These are phyloP conservation scores for Yarrowia alimentaria DNA, from an alignment of 805 yeast species.

Conservation along the genomic window DNA sequence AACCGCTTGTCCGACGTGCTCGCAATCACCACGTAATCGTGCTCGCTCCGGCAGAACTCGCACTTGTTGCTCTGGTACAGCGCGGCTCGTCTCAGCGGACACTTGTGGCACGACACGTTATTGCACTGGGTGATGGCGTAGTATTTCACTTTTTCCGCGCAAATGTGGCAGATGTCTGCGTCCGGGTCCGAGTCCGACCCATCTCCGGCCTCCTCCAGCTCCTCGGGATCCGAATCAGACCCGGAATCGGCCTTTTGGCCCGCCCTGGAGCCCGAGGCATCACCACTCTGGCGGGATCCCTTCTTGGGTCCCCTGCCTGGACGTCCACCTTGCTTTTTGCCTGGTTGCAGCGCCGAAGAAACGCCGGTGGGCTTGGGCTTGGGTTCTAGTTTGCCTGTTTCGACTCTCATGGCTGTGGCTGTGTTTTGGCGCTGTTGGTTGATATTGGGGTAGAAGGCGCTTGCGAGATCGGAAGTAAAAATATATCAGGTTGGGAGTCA, in stretches of 20 bases:
- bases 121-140: conserved; percentile 79
- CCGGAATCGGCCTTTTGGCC: background rate
- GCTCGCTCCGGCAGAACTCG: conserved; percentile 78
- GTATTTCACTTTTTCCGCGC: conserved; percentile 68
- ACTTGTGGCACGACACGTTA: conserved; percentile 77
- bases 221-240: background rate
- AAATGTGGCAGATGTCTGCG: conserved; percentile 59
- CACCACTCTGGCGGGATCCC: background rate
- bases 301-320: conserved; percentile 15
- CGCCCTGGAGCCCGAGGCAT: too few relatives aligned
- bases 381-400: conserved; percentile 21
- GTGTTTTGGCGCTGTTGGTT: background rate
- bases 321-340: conserved; percentile 3
- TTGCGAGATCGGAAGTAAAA: too few relatives aligned
- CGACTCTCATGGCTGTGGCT: conserved; percentile 7
- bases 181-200: conserved; percentile 3
- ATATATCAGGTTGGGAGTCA: too few relatives aligned
- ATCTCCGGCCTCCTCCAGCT: background rate
- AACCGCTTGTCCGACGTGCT: conserved; percentile 35
- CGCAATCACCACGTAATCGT: conserved; percentile 56
- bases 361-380: conserved; percentile 27
- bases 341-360: conserved; percentile 14
- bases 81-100: conserved; percentile 81
- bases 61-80: conserved; percentile 72
- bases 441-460: too few relatives aligned